phyloP scores from a whole-genome alignment of 257 asterid species.

The Salvia rosmarinus region DNA sequence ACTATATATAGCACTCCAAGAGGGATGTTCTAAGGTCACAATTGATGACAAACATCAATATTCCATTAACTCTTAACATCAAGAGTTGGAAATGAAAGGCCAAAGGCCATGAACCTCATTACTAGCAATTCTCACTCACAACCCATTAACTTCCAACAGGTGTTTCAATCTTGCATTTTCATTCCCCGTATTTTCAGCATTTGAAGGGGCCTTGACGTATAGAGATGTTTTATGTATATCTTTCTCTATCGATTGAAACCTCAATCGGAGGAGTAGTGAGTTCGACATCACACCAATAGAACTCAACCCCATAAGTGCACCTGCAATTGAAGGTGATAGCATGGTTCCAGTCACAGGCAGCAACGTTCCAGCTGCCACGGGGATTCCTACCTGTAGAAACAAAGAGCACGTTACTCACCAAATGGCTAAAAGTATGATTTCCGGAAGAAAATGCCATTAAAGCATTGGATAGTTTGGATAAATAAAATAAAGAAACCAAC shows the following conservation, averaged over 20 bases:
- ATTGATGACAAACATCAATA: too few species aligned
- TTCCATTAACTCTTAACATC: too few species aligned
- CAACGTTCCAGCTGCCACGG: constrained; percentile 91
- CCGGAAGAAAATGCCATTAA: background rate
- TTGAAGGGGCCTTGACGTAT: constrained; percentile 45
- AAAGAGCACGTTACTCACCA: background rate
- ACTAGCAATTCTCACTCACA: too few species aligned
- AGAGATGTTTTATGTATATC: constrained; percentile 44
- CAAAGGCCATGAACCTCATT: too few species aligned
- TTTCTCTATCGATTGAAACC: constrained; percentile 50
- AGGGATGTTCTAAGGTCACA: too few species aligned
- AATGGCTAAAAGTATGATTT: background rate
- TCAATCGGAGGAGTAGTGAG: constrained; percentile 77
- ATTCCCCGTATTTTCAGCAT: constrained; percentile 37
- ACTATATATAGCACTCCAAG: too few species aligned
- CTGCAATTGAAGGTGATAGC: constrained; percentile 97
- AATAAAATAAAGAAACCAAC: background rate
- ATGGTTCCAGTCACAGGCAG: constrained; percentile 88
- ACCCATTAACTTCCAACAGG: too few species aligned
- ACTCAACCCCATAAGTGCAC: constrained; percentile 98
- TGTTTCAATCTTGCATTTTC: constrained; percentile 46
- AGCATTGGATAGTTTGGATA: background rate
- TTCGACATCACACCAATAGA: constrained; percentile 93
- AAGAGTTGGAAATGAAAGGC: too few species aligned
- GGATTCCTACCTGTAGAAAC: constrained; percentile 75